Percentiles rank a stretch among this genome's conserved stretches.
Evolutionary conservation across 2,329 filamentous ascomycete genomes (phyloP).

Genomic region (Arthrobotrys sinensis): DNA sequence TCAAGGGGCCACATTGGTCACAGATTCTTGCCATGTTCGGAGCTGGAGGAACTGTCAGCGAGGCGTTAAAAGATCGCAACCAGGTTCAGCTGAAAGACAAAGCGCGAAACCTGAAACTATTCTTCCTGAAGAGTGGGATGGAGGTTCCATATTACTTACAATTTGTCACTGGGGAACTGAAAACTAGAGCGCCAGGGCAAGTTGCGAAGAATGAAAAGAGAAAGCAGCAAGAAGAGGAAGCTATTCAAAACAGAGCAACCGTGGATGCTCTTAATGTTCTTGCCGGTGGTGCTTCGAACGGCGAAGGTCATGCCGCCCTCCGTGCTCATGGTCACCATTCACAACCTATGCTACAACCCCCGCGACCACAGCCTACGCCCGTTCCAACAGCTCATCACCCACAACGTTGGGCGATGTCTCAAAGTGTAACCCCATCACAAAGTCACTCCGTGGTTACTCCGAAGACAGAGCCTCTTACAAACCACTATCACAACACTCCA

Average conservation of each 20-base stretch:
- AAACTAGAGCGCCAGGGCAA: conserved; percentile 84
- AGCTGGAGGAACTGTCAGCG: conserved; percentile 81
- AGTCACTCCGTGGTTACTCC: conserved; percentile 17
- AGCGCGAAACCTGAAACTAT: conserved; percentile 88
- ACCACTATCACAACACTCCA: conserved; percentile 16
- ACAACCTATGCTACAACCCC: conserved; percentile 46
- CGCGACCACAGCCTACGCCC: conserved; percentile 42
- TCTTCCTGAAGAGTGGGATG: conserved; percentile 91
- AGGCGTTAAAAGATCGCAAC: conserved; percentile 87
- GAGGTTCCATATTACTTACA: conserved; percentile 91
- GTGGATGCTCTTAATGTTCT: conserved; percentile 59
- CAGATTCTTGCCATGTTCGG: conserved; percentile 90
- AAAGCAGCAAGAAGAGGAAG: conserved; percentile 60
- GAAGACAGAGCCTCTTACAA: conserved; percentile 26
- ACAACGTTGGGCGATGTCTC: conserved; percentile 59
- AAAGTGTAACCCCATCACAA: conserved; percentile 36
- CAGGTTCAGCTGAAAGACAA: conserved; percentile 96
- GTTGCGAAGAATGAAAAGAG: conserved; percentile 74
- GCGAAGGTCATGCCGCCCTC: conserved; percentile 28
- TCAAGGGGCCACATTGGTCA: conserved; percentile 93
- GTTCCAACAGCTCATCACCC: conserved; percentile 47
- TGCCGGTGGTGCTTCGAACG: conserved; percentile 25
- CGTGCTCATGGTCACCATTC: conserved; percentile 38
- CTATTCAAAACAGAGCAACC: conserved; percentile 57
- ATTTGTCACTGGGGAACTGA: conserved; percentile 89